phyloP scores from a whole-genome alignment of 2,329 filamentous ascomycete genomes.

The Akanthomyces muscarius region DNA sequence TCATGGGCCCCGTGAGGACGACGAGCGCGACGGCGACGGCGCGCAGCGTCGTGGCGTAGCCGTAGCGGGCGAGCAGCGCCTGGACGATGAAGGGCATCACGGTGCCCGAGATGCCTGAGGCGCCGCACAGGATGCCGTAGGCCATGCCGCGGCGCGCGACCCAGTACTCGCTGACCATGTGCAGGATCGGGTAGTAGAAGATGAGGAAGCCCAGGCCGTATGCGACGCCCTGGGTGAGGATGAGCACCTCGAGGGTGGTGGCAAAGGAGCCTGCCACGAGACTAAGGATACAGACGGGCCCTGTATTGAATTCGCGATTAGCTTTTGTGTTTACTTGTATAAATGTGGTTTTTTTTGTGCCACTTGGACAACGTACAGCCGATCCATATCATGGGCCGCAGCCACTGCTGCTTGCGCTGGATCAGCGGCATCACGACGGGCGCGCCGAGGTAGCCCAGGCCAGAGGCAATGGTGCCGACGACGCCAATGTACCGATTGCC shows the following conservation, averaged over 20 bases:
- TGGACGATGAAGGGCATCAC: constrained; percentile 37
- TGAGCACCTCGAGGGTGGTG: constrained; percentile 29
- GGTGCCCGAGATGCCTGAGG: constrained; percentile 29
- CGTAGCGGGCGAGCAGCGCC: constrained; percentile 33
- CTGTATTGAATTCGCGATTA: neutral
- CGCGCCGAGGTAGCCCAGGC: constrained; percentile 26
- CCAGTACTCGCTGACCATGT: constrained; percentile 39
- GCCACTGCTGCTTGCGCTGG: constrained; percentile 17
- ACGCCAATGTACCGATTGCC: constrained; percentile 23
- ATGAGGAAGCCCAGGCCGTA: constrained; percentile 38
- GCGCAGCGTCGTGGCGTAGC: constrained; percentile 34
- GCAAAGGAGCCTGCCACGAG: constrained; percentile 34
- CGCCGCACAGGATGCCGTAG: constrained; percentile 31
- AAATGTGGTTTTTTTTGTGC: no score
- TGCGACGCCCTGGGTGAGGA: constrained; percentile 37
- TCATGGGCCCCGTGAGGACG: constrained; percentile 36
- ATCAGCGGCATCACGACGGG: constrained; percentile 24
- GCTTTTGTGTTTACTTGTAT: neutral
- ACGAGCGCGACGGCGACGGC: constrained; percentile 33
- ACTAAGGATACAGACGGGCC: constrained; percentile 34
- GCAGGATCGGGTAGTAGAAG: constrained; percentile 35
- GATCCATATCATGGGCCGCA: constrained; percentile 19
- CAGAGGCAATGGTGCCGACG: constrained; percentile 26
- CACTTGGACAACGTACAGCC: neutral
- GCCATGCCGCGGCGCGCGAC: constrained; percentile 36